Conservation (phyloP, 1,139 yeast species). For the Pneumocystis murina region DNA sequence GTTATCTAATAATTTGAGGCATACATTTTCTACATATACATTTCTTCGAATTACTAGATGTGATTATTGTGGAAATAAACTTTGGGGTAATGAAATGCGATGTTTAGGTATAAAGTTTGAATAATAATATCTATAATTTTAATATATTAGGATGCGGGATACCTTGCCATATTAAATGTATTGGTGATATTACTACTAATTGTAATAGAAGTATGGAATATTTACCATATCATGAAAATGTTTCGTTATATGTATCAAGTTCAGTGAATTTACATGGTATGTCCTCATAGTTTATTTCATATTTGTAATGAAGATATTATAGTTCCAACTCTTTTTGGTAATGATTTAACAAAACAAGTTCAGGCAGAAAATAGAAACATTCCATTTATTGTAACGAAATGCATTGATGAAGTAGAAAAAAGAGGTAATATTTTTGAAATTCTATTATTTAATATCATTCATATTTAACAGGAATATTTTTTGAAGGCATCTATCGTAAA, state of each 20-base stretch:
- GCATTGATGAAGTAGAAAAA: slow-evolving; percentile 64
- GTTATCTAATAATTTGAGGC: not conserved
- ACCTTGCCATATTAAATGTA: slow-evolving; percentile 6
- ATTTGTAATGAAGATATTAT: not conserved
- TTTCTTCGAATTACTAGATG: slow-evolving; percentile 3
- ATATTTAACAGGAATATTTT: slow-evolving; percentile 26
- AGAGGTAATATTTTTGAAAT: slow-evolving; percentile 31
- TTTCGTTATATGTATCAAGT: not conserved
- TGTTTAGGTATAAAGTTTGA: not conserved
- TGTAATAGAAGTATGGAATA: not conserved
- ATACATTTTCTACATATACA: not conserved
- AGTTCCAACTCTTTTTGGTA: slow-evolving; percentile 14
- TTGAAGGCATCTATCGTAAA: slow-evolving; percentile 81
- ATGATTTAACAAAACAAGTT: slow-evolving; percentile 38
- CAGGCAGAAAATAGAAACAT: slow-evolving; percentile 43
- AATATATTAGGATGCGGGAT: slow-evolving; percentile 2
- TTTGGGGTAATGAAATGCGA: slow-evolving; percentile 9
- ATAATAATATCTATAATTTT: not conserved
- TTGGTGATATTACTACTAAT: not conserved
- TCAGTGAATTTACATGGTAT: not conserved
- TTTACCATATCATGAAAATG: not conserved
- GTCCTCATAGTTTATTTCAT: not conserved
- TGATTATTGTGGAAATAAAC: slow-evolving; percentile 5
- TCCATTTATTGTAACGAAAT: slow-evolving; percentile 58
- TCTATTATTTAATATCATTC: not conserved